Evolutionary conservation across 495 filamentous ascomycete species (phyloP).

Genomic region (Xylaria palmicola): DNA sequence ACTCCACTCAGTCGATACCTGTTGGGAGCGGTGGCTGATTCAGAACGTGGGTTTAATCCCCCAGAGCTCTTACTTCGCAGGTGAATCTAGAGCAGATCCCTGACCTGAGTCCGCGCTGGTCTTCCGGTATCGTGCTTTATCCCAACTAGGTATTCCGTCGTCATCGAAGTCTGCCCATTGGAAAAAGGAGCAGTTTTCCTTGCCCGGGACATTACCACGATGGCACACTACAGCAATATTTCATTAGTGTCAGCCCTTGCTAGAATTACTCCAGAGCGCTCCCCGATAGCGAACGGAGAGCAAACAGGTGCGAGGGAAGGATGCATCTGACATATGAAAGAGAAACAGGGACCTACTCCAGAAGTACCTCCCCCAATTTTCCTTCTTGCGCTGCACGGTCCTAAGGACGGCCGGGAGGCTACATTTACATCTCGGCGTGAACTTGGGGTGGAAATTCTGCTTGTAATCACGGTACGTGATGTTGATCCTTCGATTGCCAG

Average conservation of each 20-base stretch:
- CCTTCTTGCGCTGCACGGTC: constrained; percentile 73
- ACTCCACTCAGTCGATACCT: neutral
- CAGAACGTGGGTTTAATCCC: neutral
- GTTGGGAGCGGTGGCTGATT: neutral
- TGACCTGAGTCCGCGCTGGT: neutral
- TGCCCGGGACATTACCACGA: constrained; percentile 70
- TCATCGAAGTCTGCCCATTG: constrained; percentile 89
- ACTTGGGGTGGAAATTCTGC: constrained; percentile 67
- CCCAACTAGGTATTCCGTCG: constrained; percentile 77
- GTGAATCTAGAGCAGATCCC: neutral
- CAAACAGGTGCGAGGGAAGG: too few species aligned
- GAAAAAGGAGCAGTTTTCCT: constrained; percentile 77
- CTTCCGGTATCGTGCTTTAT: constrained; percentile 28
- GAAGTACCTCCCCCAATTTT: constrained; percentile 78
- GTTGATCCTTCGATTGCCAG: constrained; percentile 80
- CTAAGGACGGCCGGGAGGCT: constrained; percentile 69
- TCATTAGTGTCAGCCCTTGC: neutral
- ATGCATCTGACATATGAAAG: neutral
- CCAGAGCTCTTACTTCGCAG: neutral
- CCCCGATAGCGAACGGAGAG: too few species aligned
- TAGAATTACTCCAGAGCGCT: too few species aligned
- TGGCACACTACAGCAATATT: constrained; percentile 58
- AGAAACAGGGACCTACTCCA: constrained; percentile 55
- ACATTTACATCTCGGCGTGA: constrained; percentile 65
- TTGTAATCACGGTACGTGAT: constrained; percentile 91